Conservation (phyloP, 768 basidiomycete genomes). For the Tulasnella sp. region DNA sequence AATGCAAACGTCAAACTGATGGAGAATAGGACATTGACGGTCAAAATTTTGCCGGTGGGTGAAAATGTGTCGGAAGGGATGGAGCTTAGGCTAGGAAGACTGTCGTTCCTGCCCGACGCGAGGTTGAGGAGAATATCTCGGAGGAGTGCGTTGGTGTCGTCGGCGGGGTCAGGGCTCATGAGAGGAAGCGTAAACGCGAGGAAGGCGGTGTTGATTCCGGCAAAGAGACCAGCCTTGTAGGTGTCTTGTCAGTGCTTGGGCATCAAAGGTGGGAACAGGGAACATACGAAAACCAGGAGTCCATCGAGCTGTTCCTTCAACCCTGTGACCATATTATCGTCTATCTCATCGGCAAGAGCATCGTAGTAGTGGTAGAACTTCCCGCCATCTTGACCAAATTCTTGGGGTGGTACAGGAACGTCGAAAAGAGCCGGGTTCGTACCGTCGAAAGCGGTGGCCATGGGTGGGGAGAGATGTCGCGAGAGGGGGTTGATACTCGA, state of each 20-base stretch:
- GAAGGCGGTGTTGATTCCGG: neutral
- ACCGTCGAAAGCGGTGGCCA: neutral
- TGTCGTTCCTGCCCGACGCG: neutral
- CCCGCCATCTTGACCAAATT: conserved; percentile 7
- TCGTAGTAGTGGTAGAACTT: neutral
- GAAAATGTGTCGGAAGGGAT: neutral
- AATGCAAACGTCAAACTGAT: neutral
- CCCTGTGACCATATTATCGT: neutral
- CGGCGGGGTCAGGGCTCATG: conserved; percentile 1
- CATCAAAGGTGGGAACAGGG: neutral
- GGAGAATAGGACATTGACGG: neutral
- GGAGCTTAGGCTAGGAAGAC: neutral
- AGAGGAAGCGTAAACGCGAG: neutral
- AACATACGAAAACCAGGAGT: neutral
- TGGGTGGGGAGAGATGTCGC: neutral
- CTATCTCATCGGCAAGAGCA: neutral
- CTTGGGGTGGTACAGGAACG: neutral
- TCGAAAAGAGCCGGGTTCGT: neutral
- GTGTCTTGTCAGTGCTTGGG: too few species aligned
- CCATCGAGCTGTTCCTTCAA: conserved; percentile 10
- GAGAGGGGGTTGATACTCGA: neutral
- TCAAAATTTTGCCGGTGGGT: neutral
- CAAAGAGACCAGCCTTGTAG: neutral
- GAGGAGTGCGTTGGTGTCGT: neutral
- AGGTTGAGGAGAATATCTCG: neutral